phyloP scores from a whole-genome alignment of 2,329 filamentous ascomycete species.

The Canariomyces notabilis region DNA sequence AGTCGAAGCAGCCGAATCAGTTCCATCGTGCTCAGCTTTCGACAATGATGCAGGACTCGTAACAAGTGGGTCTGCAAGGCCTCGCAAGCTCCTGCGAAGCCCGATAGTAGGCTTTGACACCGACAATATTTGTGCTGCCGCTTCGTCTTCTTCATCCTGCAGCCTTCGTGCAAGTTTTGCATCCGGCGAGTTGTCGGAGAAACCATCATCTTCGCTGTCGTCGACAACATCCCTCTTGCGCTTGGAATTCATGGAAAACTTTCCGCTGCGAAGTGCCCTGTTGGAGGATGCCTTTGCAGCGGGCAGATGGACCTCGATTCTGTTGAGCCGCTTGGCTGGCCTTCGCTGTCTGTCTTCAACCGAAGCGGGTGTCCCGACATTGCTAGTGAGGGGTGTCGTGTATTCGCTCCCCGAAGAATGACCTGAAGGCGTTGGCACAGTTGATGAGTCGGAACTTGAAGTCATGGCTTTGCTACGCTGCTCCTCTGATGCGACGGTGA shows the following conservation, averaged over 20 bases:
- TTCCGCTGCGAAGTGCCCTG: conserved; percentile 44
- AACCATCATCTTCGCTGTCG: conserved; percentile 39
- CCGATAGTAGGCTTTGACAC: neutral
- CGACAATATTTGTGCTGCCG: conserved; percentile 1
- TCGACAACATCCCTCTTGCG: conserved; percentile 41
- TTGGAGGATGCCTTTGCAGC: conserved; percentile 32
- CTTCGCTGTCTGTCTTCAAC: conserved; percentile 17
- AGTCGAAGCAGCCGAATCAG: neutral
- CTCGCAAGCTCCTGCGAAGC: conserved; percentile 12
- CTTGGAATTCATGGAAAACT: conserved; percentile 43
- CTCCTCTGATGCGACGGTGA: conserved; percentile 19
- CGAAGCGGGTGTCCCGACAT: conserved; percentile 35
- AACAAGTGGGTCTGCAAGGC: conserved; percentile 1
- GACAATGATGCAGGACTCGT: neutral
- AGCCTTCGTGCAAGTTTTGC: conserved; percentile 51
- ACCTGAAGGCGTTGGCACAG: conserved; percentile 31
- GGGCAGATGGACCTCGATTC: conserved; percentile 34
- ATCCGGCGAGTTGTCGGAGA: conserved; percentile 36
- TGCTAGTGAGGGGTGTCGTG: conserved; percentile 41
- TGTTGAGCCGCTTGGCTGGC: conserved; percentile 22
- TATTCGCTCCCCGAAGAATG: conserved; percentile 35
- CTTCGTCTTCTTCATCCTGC: conserved; percentile 46
- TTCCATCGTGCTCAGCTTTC: neutral
- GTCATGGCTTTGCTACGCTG: conserved; percentile 26
- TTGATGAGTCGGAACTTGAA: conserved; percentile 32